These are phyloP conservation scores for Chaetomium olivaceum DNA, from an alignment of 2,329 filamentous ascomycete species.

Conservation along the genomic window DNA sequence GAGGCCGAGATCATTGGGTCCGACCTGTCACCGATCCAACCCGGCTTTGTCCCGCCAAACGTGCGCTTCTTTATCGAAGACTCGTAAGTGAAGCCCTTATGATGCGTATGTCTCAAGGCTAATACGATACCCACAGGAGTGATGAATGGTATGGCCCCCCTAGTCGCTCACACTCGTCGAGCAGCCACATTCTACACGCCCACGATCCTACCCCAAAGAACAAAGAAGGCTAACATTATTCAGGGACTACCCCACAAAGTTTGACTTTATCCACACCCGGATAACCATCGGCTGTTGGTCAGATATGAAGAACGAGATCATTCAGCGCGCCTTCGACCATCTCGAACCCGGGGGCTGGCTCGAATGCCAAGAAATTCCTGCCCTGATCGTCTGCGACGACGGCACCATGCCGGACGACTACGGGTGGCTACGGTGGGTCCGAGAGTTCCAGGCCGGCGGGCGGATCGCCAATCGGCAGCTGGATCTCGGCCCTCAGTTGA, in stretches of 20 bases:
- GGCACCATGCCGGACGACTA: constrained; percentile 29
- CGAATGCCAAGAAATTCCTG: constrained; percentile 53
- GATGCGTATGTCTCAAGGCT: not conserved
- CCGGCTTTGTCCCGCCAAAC: constrained; percentile 66
- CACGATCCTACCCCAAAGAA: not conserved
- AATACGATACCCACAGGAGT: constrained; percentile 37
- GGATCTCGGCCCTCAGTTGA: constrained; percentile 27
- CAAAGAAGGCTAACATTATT: not conserved
- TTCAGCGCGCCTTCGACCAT: constrained; percentile 52
- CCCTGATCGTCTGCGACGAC: constrained; percentile 33
- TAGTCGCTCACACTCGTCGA: constrained; percentile 37
- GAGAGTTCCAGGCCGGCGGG: constrained; percentile 29
- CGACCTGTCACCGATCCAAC: constrained; percentile 69
- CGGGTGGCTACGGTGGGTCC: constrained; percentile 28
- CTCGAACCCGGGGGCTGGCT: constrained; percentile 56
- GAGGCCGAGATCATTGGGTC: constrained; percentile 60
- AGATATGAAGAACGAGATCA: constrained; percentile 50
- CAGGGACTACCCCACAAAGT: constrained; percentile 32
- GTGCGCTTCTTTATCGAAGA: constrained; percentile 76
- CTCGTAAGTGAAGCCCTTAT: constrained; percentile 38
- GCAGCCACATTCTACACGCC: not conserved
- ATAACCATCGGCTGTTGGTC: constrained; percentile 52
- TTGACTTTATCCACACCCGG: constrained; percentile 58
- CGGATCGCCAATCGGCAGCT: constrained; percentile 28
- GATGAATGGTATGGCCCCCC: constrained; percentile 48